These are phyloP conservation scores for Gaeumannomyces sp. DNA, from an alignment of 2,329 filamentous ascomycete species.

Conservation along the genomic window DNA sequence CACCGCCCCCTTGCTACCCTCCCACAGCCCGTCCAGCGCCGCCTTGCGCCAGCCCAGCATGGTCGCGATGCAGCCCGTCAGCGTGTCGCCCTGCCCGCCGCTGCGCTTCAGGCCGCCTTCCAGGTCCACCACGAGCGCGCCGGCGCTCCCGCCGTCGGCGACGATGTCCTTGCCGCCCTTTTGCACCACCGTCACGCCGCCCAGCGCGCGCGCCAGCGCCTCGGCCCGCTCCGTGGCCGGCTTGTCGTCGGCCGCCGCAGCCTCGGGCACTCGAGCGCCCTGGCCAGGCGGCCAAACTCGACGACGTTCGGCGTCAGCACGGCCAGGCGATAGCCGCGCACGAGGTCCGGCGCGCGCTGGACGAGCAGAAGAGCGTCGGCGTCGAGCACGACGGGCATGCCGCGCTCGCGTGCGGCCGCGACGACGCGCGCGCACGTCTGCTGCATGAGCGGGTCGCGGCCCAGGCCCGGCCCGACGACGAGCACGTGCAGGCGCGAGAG, in stretches of 20 bases:
- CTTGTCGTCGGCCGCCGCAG: constrained; percentile 18
- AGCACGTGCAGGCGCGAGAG: constrained; percentile 83
- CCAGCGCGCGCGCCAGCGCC: constrained; percentile 66
- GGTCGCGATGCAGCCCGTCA: constrained; percentile 85
- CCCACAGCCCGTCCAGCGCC: constrained; percentile 81
- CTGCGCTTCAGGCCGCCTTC: constrained; percentile 82
- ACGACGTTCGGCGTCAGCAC: constrained; percentile 94
- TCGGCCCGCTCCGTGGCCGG: constrained; percentile 46
- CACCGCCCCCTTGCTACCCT: constrained; percentile 35
- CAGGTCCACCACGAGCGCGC: constrained; percentile 71
- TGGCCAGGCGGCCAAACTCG: constrained; percentile 79
- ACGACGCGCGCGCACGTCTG: constrained; percentile 77
- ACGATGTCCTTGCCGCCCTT: constrained; percentile 82
- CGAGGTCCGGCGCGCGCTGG: constrained; percentile 65
- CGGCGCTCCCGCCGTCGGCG: constrained; percentile 32
- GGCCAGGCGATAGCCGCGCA: constrained; percentile 74
- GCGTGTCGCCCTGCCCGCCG: constrained; percentile 90
- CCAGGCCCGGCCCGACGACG: constrained; percentile 87
- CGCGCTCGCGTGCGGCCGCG: constrained; percentile 63
- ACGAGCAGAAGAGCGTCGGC: constrained; percentile 82
- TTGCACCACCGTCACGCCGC: constrained; percentile 84
- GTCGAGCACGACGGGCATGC: constrained; percentile 80
- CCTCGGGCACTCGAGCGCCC: constrained; percentile 57
- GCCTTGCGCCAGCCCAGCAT: constrained; percentile 83
- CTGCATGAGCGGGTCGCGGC: constrained; percentile 85